phyloP scores from a whole-genome alignment of 1,139 yeast species.

The Lodderomyces elongisporus region DNA sequence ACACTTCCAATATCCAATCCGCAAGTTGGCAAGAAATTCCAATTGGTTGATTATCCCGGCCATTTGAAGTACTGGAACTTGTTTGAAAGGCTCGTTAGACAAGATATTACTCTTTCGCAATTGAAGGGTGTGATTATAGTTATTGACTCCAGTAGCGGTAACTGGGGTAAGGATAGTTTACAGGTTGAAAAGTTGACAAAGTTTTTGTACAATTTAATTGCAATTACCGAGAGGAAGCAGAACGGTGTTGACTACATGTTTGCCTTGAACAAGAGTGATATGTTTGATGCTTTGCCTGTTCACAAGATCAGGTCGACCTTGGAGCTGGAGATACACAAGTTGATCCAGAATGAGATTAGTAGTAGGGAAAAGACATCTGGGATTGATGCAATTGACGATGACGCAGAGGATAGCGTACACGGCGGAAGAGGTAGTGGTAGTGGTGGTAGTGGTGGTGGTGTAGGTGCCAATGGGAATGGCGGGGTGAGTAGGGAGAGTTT shows the following conservation, averaged over 20 bases:
- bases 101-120: conserved; percentile 40
- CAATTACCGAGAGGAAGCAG: conserved; percentile 53
- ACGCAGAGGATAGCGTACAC: conserved; percentile 20
- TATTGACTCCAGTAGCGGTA: conserved; percentile 54
- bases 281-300: conserved; percentile 75
- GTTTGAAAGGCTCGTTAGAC: conserved; percentile 37
- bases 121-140: conserved; percentile 66
- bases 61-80: conserved; percentile 64
- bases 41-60: conserved; percentile 80
- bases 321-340: conserved; percentile 59
- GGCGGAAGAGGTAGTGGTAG: conserved; percentile 19
- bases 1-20: conserved; percentile 32
- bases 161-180: conserved; percentile 20
- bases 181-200: conserved; percentile 41
- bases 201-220: conserved; percentile 50
- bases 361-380: conserved; percentile 23
- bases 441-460: conserved; percentile 21
- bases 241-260: conserved; percentile 67
- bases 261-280: conserved; percentile 80
- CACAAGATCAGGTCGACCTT: conserved; percentile 52
- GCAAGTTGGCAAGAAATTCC: conserved; percentile 31
- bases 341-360: conserved; percentile 44
- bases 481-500: conserved; percentile 18
- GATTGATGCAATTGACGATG: conserved; percentile 32
- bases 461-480: conserved; percentile 19